A percentile compares a stretch with the other conserved stretches of the same genome.
Evolutionary conservation across 2,329 filamentous ascomycete genomes (phyloP).

Genomic region (Xylariaceae sp.): DNA sequence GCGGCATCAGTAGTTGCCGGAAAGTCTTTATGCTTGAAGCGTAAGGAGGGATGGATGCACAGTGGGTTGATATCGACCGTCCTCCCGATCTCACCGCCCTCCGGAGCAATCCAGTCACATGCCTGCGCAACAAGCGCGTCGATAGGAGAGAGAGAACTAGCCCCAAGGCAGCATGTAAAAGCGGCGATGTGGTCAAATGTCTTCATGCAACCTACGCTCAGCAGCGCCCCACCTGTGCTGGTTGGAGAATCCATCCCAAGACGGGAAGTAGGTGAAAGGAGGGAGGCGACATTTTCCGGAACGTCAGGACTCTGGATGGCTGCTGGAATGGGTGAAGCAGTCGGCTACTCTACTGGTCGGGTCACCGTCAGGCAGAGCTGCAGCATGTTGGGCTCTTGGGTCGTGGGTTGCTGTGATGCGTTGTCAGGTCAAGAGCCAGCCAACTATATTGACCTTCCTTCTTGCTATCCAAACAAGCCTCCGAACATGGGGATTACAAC

Average conservation of each 20-base stretch:
- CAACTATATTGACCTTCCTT: slow-evolving; percentile 10
- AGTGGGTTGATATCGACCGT: slow-evolving; percentile 11
- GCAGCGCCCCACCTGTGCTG: slow-evolving; percentile 19
- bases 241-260: slow-evolving; percentile 18
- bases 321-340: slow-evolving; percentile 21
- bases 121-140: slow-evolving; percentile 32
- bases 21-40: slow-evolving; percentile 8
- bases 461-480: slow-evolving; percentile 11
- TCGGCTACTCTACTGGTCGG: slow-evolving; percentile 27
- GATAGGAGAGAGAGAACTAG: slow-evolving; percentile 26
- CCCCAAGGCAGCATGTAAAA: slow-evolving; percentile 25
- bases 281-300: slow-evolving; percentile 19
- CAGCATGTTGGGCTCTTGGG: slow-evolving; percentile 39
- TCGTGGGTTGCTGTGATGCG: slow-evolving; percentile 47
- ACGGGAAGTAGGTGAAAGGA: slow-evolving; percentile 13
- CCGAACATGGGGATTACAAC: background rate
- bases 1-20: slow-evolving; percentile 6
- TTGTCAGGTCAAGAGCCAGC: slow-evolving; percentile 40
- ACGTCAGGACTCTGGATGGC: too few species aligned
- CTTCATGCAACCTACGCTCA: slow-evolving; percentile 11
- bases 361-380: slow-evolving; percentile 47
- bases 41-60: slow-evolving; percentile 3
- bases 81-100: slow-evolving; percentile 8
- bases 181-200: slow-evolving; percentile 28
- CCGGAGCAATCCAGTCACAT: slow-evolving; percentile 18